Base-by-base conservation (phyloP, 805 yeast genomes). In the Brettanomyces anomalus region DNA sequence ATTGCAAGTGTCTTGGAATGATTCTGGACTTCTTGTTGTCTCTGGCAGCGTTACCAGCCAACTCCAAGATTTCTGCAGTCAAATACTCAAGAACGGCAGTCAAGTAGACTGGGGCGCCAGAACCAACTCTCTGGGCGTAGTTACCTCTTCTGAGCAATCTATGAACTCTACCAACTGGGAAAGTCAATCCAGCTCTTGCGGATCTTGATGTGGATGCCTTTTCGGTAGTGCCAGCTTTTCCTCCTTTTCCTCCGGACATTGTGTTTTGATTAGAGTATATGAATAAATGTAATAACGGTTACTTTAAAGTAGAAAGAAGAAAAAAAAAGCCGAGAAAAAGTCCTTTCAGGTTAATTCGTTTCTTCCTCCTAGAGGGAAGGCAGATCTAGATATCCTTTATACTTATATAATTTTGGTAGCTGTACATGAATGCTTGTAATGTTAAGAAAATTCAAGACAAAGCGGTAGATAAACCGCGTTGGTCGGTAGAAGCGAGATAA, bases 101-200 rank as follows among this genome's bases (percentile, higher is more conserved):
- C 65, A 90, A 77, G 75, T 89, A 90, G 52, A 90, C 90, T 73
- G 97, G 97, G 61, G 97, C 97, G 81, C 96, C 96, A 56, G 97
- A 88, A 79, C 97, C 97, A 60, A 90, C 83, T 76, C 97, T 83
- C 74, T 89, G 95, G 64, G 97, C 95, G 76, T 90, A 86, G 82
- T 89, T 86, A 68, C 96, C 96, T 74, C 84, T 87, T 81, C 95
- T 86, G 65, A 90, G 74, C 59, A 89, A 78, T 75, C 97, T 82
- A 77, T 90, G 96, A 58, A 90, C 93, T 81, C 97, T 89, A 71
- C 97, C 97, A 57, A 90, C 97, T 75, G 97, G 97, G 94, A 90
- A 90, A 61, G 95, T 86, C 65, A 90, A 80, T 70, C 97, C 97
- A 65, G 97, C 97, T 78, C 88, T 90, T 53, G 96, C 82, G 58